Evolutionary conservation across 441 rosid genomes (phyloP).

Genomic region (Geranium incanum): DNA sequence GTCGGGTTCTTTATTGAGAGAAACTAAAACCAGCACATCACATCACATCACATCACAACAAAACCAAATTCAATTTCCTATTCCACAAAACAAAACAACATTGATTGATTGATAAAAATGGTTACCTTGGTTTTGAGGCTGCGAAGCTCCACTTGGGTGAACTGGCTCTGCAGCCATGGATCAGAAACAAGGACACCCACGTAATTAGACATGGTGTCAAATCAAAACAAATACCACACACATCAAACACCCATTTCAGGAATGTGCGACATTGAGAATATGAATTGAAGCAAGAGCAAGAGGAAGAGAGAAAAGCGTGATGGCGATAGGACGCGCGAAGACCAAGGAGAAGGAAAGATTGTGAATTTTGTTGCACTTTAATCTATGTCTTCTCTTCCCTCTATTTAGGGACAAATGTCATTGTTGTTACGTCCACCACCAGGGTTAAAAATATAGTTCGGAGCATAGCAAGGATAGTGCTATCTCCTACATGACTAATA

Average conservation of each 20-base stretch:
- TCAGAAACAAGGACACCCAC: slow-evolving; percentile 90
- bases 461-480: too few species aligned
- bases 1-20: slow-evolving; percentile 44
- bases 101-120: not conserved
- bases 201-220: slow-evolving; percentile 62
- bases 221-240: not conserved
- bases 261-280: slow-evolving; percentile 10
- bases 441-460: too few species aligned
- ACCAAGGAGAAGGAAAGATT: slow-evolving; percentile 22
- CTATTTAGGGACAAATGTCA: too few species aligned
- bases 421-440: too few species aligned
- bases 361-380: too few species aligned
- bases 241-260: slow-evolving; percentile 11
- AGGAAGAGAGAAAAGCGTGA: slow-evolving; percentile 45
- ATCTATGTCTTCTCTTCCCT: too few species aligned
- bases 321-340: slow-evolving; percentile 41
- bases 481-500: too few species aligned
- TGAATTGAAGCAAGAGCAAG: slow-evolving; percentile 17
- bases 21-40: slow-evolving; percentile 35
- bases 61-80: slow-evolving; percentile 8
- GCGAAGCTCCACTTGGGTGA: slow-evolving; percentile 96
- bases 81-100: not conserved
- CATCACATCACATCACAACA: not conserved
- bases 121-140: slow-evolving; percentile 77
- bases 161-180: slow-evolving; percentile 96